Conservation (phyloP, 1,284 basidiomycete species). For the Ustilago bromivora region DNA sequence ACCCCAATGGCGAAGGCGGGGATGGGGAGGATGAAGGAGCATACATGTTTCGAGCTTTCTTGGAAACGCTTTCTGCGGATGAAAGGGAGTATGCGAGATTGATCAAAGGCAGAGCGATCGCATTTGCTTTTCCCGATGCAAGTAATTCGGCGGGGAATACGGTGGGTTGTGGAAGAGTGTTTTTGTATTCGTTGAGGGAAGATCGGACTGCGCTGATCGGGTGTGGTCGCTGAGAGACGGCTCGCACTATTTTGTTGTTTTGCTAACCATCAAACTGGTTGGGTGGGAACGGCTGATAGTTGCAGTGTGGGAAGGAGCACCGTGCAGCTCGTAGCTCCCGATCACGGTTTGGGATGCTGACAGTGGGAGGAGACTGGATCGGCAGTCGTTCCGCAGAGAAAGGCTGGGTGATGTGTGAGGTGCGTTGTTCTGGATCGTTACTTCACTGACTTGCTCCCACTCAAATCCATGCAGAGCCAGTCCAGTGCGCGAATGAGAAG, state of each 20-base stretch:
- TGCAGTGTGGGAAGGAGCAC: no score
- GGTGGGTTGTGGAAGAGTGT: slow-evolving; percentile 43
- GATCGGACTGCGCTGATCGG: slow-evolving; percentile 50
- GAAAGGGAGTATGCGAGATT: slow-evolving; percentile 60
- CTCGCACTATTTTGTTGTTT: background rate
- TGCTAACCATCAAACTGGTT: no score
- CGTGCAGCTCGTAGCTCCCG: no score
- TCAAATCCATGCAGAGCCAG: no score
- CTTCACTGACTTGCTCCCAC: no score
- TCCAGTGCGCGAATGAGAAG: no score
- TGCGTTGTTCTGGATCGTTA: no score
- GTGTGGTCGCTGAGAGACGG: slow-evolving; percentile 19
- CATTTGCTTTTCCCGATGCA: slow-evolving; percentile 44
- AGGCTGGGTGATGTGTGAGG: no score
- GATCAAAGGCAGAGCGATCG: slow-evolving; percentile 40
- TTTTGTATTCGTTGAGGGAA: slow-evolving; percentile 55
- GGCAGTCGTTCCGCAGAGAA: no score
- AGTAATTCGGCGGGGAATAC: slow-evolving; percentile 28
- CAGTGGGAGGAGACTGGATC: no score
- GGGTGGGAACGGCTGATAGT: no score
- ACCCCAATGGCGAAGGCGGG: slow-evolving; percentile 6
- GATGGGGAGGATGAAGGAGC: slow-evolving; percentile 36
- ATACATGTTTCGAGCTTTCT: slow-evolving; percentile 53
- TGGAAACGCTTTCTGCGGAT: slow-evolving; percentile 53
- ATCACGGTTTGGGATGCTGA: no score